Evolutionary conservation across 2,329 filamentous ascomycete genomes (phyloP).

Genomic region (Ophioceras dolichostomum): DNA sequence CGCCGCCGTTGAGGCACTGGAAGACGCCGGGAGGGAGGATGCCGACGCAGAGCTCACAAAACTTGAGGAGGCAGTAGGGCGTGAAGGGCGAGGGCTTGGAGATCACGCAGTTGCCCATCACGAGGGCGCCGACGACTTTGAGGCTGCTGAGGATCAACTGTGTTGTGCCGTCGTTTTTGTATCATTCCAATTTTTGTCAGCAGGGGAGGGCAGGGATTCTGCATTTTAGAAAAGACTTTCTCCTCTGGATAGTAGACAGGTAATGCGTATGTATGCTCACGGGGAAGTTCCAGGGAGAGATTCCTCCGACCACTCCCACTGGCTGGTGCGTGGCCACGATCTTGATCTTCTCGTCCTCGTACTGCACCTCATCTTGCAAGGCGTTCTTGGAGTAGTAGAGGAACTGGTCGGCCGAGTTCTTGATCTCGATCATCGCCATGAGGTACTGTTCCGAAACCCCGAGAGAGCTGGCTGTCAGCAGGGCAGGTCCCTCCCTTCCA

Average conservation of each 20-base stretch:
- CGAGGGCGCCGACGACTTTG: conserved; percentile 30
- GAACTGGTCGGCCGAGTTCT: conserved; percentile 22
- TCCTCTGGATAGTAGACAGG: too few species aligned
- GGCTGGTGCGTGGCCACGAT: conserved; percentile 31
- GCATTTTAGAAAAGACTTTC: too few species aligned
- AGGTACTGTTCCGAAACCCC: conserved; percentile 6
- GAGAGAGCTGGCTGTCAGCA: background rate
- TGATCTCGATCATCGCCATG: conserved; percentile 24
- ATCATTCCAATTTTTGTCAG: too few species aligned
- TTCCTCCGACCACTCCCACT: conserved; percentile 38
- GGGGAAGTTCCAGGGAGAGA: conserved; percentile 50
- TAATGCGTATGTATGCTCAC: too few species aligned
- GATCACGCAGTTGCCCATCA: conserved; percentile 42
- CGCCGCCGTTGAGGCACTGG: conserved; percentile 40
- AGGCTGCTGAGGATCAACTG: conserved; percentile 4
- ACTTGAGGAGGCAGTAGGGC: conserved; percentile 37
- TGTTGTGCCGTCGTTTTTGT: too few species aligned
- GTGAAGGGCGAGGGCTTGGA: conserved; percentile 47
- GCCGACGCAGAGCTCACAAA: conserved; percentile 33
- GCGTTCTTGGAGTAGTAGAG: conserved; percentile 22
- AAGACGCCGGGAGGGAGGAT: conserved; percentile 43
- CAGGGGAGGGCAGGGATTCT: too few species aligned
- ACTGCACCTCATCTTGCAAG: conserved; percentile 31
- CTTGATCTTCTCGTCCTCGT: conserved; percentile 28
- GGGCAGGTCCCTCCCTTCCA: background rate